Conservation (phyloP, 176 grass and related monocot species). For the Aegilops umbellulata region DNA sequence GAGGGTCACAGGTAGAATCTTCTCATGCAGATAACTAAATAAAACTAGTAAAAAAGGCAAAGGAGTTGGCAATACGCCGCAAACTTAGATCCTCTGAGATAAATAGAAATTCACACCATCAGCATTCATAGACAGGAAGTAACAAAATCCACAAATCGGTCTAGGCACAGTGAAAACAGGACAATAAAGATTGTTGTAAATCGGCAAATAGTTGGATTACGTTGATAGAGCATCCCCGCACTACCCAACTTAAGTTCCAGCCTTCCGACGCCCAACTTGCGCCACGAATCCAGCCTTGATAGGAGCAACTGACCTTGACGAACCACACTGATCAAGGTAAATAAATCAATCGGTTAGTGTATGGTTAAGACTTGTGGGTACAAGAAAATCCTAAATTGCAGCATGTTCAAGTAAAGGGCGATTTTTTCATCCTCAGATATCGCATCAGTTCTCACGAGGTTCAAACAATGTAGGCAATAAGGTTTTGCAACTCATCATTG, state of each 20-base stretch:
- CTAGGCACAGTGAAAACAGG: slow-evolving; percentile 17
- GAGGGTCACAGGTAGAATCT: not conserved
- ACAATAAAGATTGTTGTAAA: slow-evolving; percentile 9
- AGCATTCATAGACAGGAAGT: not conserved
- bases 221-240: not conserved
- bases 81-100: slow-evolving; percentile 21
- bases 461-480: slow-evolving; percentile 29
- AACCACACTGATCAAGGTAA: slow-evolving; percentile 71
- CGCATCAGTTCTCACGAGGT: slow-evolving; percentile 13
- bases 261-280: slow-evolving; percentile 78
- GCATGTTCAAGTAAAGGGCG: not conserved
- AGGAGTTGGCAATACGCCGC: not conserved
- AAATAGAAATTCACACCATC: slow-evolving; percentile 20
- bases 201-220: slow-evolving; percentile 36
- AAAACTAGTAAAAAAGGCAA: not conserved
- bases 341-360: not conserved
- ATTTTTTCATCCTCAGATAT: slow-evolving; percentile 4
- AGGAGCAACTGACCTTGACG: slow-evolving; percentile 84
- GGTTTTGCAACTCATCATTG: slow-evolving; percentile 31
- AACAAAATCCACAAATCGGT: slow-evolving; percentile 20
- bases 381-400: not conserved
- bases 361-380: not conserved
- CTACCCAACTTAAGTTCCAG: slow-evolving; percentile 34
- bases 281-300: slow-evolving; percentile 98
- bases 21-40: not conserved